Evolutionary conservation across 2,329 filamentous ascomycete genomes (phyloP), one percentile per base, ranked within the genome.

Genomic region (Penicillium sp.): DNA sequence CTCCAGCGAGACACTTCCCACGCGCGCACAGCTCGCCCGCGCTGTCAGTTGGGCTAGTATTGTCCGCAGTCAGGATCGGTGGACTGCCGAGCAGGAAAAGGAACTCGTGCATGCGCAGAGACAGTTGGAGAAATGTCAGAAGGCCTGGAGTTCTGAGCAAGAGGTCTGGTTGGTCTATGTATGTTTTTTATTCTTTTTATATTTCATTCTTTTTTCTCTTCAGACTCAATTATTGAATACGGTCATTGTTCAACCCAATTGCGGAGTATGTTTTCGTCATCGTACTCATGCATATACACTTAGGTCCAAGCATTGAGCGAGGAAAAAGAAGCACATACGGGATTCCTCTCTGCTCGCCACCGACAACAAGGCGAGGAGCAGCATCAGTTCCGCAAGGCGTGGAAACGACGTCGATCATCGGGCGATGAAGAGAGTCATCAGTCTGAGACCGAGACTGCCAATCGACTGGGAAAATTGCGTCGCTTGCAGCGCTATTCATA

Each of bases 81-180:
- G 68, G 67, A 67, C 66, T 5, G 55, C 29, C 7, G 63, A 69
- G 22, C 68, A 68, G 38, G 69, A 72, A 40, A 56, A 56, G 14
- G 61, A 69, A 31, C 60, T 72, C 16, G 45, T 57, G 5, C 58
- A 62, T 47, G 69, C 69, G 0, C 54, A 64, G 51, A 60, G 57
- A 14, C 62, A 73, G 39, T 44, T 72, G 44, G 67, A 58, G 36
- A 56, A 65, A 24, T 72, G 70, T 57, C 70, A 72, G 50, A 72
- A 67, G 54, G 67, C 69, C 1, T 72, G 68, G 68, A 71, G 67
- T 48, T 71, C 69, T 9, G 68, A 72, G 48, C 70, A 72, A 47
- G 70, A 72, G 42, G 36, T 72, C 14, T 72, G 70, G 70, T 48
- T 73, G 50, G 54, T 59, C 16, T 62, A 66, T 66, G 70, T 73